Percentiles rank a stretch among this genome's conserved stretches.
Evolutionary conservation across 2,329 filamentous ascomycete genomes (phyloP).

Genomic region (Aspergillus hiratsukae): DNA sequence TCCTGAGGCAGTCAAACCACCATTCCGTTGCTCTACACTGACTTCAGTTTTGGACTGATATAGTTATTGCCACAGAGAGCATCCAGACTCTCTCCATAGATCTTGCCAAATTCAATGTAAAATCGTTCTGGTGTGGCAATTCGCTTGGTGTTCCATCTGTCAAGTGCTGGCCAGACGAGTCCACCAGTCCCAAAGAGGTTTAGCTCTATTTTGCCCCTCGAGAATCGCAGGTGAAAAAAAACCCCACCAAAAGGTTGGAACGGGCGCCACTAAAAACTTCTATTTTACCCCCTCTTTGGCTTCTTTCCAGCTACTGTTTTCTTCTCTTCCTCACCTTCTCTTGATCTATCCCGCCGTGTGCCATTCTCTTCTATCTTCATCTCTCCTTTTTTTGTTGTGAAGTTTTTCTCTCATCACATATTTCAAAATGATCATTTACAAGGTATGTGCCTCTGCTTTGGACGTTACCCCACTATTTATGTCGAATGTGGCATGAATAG

Average conservation of each 20-base stretch:
- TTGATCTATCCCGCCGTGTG: constrained; percentile 20
- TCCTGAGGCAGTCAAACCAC: neutral
- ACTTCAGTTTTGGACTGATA: too few relatives aligned
- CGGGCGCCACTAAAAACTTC: constrained; percentile 21
- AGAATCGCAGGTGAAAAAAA: constrained; percentile 1
- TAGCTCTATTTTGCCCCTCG: constrained; percentile 16
- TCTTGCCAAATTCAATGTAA: neutral
- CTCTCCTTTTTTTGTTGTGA: constrained; percentile 22
- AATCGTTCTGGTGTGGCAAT: neutral
- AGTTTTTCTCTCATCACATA: constrained; percentile 15
- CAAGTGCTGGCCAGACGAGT: constrained; percentile 8
- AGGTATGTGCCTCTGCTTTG: constrained; percentile 42
- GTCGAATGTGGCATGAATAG: neutral
- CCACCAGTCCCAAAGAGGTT: constrained; percentile 6
- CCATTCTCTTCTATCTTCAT: constrained; percentile 23
- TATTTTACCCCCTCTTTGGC: constrained; percentile 26
- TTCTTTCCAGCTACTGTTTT: constrained; percentile 20
- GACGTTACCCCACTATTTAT: constrained; percentile 7
- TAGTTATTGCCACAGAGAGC: neutral
- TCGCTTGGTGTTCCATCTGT: neutral
- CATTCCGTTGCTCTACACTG: neutral
- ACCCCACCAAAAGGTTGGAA: constrained; percentile 17
- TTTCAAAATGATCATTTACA: constrained; percentile 70
- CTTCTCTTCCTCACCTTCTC: constrained; percentile 25
- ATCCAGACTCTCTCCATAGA: too few relatives aligned